A percentile compares a stretch with the other conserved stretches of the same genome.
Conservation (phyloP, 148 eudicot genomes). For the Heliamphora exappendiculata region DNA sequence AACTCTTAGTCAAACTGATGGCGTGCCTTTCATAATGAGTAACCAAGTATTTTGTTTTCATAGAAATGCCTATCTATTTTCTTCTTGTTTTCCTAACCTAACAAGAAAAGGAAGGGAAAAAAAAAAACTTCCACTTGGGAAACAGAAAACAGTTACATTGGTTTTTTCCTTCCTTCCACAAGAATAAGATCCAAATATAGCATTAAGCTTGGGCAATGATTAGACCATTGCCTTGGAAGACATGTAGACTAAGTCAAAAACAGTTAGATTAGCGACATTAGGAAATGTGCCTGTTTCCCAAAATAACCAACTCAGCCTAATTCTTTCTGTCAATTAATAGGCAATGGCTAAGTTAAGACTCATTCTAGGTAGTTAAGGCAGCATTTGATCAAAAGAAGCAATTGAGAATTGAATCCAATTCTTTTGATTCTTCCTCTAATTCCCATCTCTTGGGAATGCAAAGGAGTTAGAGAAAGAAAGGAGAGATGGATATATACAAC, state of each 20-base stretch:
- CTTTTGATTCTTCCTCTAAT: not conserved
- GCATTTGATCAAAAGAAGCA: not conserved
- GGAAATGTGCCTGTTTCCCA: not conserved
- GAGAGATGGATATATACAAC: constrained; percentile 40
- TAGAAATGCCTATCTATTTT: too few species aligned
- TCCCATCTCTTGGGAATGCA: not conserved
- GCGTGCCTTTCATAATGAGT: too few species aligned
- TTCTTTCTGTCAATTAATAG: constrained; percentile 4
- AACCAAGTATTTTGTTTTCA: too few species aligned
- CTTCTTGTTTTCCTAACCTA: too few species aligned
- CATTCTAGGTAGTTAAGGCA: not conserved
- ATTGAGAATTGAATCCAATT: not conserved
- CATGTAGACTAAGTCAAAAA: constrained; percentile 8
- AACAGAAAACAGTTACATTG: too few species aligned
- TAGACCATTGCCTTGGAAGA: not conserved
- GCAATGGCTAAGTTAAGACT: constrained; percentile 6
- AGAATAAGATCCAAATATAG: not conserved
- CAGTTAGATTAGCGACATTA: not conserved
- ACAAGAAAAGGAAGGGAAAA: too few species aligned
- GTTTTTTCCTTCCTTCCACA: not conserved
- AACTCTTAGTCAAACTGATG: too few species aligned
- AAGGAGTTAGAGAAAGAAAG: constrained; percentile 8
- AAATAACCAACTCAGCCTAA: not conserved
- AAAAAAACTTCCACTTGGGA: too few species aligned
- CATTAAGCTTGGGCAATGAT: not conserved